These are phyloP conservation scores for Peronosclerospora sorghi DNA, from an alignment of 352 stramenopile genomes.

Conservation along the genomic window DNA sequence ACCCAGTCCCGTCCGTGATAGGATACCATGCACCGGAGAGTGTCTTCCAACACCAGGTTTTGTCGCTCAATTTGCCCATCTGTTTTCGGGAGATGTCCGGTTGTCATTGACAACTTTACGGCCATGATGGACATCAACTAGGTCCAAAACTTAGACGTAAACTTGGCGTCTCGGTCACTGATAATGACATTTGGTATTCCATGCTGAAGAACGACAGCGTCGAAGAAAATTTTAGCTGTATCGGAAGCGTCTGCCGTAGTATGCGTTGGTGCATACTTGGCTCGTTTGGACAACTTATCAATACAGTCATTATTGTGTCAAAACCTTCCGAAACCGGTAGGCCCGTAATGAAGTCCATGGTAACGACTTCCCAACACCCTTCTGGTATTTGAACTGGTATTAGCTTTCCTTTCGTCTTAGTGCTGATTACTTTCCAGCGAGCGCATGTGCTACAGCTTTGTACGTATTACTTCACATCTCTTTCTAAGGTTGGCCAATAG, in stretches of 20 bases:
- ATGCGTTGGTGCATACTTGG: background rate
- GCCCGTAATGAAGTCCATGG: too few relatives aligned
- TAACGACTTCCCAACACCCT: too few relatives aligned
- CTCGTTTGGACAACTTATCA: background rate
- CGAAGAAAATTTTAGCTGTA: constrained; percentile 3
- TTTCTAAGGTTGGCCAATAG: too few relatives aligned
- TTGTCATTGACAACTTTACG: constrained; percentile 5
- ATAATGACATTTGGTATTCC: background rate
- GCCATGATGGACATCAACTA: constrained; percentile 3
- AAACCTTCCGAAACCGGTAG: too few relatives aligned
- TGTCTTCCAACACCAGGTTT: constrained; percentile 2
- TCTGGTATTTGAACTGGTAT: too few relatives aligned
- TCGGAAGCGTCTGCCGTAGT: constrained; percentile 7
- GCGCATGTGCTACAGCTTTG: too few relatives aligned
- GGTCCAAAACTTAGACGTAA: constrained; percentile 4
- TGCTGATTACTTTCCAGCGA: too few relatives aligned
- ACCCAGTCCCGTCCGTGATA: constrained; percentile 7
- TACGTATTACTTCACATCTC: too few relatives aligned
- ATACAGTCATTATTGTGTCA: too few relatives aligned
- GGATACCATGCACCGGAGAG: constrained; percentile 4
- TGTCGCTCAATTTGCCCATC: constrained; percentile 3
- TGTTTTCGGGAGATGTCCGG: background rate
- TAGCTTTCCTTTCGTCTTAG: too few relatives aligned
- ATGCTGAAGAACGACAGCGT: constrained; percentile 2
- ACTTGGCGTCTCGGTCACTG: constrained; percentile 1